Evolutionary conservation across 73 alveolate genomes (phyloP), one percentile per base, ranked within the genome.

Genomic region (Paramecium sexaurelia): DNA sequence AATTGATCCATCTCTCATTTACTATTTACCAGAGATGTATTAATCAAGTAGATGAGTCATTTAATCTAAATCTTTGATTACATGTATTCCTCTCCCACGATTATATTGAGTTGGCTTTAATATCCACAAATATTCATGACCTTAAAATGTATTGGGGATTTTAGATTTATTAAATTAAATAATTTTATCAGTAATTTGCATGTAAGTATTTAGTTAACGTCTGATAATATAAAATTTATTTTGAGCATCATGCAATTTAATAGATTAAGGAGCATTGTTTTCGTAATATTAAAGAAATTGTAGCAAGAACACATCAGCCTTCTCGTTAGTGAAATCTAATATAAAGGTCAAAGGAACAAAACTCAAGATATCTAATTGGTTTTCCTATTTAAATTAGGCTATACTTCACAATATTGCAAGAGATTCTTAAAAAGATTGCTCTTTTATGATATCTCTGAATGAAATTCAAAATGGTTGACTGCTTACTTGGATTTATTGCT

Each of bases 61-160:
- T 36, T 86, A 35, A 5, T 86, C 93, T 26, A 88, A 71, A 22
- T 75, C 55, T 32, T 61, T 47, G 55, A 88, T 36, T 1, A 88
- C 66, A 51, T 88, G 91, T 33, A 88, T 88, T 4, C 94, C 94
- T 69, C 84, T 88, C 7, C 94, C 94, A 68, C 94, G 47, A 68
- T 88, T 88, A 27, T 39, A 88, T 41, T 68, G 85, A 10, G 94
- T 88, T 5, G 94, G 78, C 20, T 88, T 88, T 19, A 88, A 26
- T 10, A 88, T 36, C 94, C 94, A 88, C 36, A 88, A 68, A 69
- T 88, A 88, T 26, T 88, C 71, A 47, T 56, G 36, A 27, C 67
- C 39, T 1, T 10, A 40, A 27, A 27, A 68, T 26, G 69, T 47
- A 24, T 10, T 66, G 0, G 87, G 82, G 20, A 39, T 36, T 40